Conservation (phyloP, 1,284 basidiomycete genomes). For the Puccinia triticina region DNA sequence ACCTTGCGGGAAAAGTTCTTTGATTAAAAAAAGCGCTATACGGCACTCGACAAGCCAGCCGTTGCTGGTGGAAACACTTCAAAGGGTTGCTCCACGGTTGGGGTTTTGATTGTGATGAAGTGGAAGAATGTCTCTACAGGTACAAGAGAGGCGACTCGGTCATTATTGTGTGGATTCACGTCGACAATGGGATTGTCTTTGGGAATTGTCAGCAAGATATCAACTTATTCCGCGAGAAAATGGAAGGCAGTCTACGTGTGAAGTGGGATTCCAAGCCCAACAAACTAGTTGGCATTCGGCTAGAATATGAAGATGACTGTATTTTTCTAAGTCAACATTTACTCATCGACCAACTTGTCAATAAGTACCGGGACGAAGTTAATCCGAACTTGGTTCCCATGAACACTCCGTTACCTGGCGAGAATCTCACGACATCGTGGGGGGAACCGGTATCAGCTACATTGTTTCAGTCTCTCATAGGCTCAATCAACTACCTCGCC, state of each 20-base stretch:
- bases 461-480: not conserved
- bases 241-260: not conserved
- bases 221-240: not conserved
- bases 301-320: not conserved
- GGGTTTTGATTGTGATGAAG: slow-evolving; percentile 5
- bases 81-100: not conserved
- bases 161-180: slow-evolving; percentile 2
- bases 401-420: too few relatives aligned
- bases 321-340: not conserved
- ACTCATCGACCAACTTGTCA: not conserved
- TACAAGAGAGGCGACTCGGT: not conserved
- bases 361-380: not conserved
- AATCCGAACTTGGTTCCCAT: too few relatives aligned
- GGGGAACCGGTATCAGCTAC: too few relatives aligned
- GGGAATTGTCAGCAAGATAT: not conserved
- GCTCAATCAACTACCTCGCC: not conserved
- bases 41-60: not conserved
- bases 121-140: not conserved
- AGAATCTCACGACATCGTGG: too few relatives aligned
- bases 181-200: not conserved
- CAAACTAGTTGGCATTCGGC: not conserved
- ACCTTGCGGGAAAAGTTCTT: not conserved
- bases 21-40: slow-evolving; percentile 1
- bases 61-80: slow-evolving; percentile 21
- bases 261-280: not conserved